Evolutionary conservation across 148 eudicot species (phyloP).

Genomic region (Spergularia bocconei): DNA sequence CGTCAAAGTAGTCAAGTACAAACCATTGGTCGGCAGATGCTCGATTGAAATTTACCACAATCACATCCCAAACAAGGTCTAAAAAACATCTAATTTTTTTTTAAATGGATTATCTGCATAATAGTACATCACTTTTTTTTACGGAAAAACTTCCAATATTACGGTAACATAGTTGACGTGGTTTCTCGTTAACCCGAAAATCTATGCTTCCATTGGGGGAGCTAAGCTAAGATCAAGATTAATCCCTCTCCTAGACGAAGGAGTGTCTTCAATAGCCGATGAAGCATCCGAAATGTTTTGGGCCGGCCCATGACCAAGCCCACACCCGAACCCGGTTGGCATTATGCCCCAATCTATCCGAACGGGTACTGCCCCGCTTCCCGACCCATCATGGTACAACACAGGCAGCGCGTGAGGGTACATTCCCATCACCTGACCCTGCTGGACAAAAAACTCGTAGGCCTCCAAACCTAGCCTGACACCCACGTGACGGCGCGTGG

Average conservation of each 20-base stretch:
- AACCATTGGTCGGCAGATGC: no score
- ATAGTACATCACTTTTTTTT: no score
- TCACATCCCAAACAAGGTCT: no score
- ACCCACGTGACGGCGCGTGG: constrained; percentile 8
- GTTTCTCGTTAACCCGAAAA: no score
- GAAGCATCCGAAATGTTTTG: constrained; percentile 20
- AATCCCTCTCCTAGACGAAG: constrained; percentile 1
- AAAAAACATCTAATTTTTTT: no score
- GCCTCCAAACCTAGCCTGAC: neutral
- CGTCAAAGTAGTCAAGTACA: no score
- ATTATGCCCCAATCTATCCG: constrained; percentile 5
- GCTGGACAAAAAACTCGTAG: neutral
- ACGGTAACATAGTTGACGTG: no score
- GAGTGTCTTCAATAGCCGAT: constrained; percentile 15
- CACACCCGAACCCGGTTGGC: neutral
- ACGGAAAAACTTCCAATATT: no score
- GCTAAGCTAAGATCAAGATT: constrained; percentile 26
- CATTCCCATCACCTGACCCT: no score
- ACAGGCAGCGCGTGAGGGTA: constrained; percentile 19
- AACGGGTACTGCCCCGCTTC: neutral
- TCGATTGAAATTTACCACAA: no score
- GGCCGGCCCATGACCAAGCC: neutral
- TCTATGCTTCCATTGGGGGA: constrained; percentile 27
- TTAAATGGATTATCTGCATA: no score
- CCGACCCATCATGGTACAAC: neutral